Conservation (phyloP, 2,329 filamentous ascomycete genomes). For the Clarireedia hainanense region DNA sequence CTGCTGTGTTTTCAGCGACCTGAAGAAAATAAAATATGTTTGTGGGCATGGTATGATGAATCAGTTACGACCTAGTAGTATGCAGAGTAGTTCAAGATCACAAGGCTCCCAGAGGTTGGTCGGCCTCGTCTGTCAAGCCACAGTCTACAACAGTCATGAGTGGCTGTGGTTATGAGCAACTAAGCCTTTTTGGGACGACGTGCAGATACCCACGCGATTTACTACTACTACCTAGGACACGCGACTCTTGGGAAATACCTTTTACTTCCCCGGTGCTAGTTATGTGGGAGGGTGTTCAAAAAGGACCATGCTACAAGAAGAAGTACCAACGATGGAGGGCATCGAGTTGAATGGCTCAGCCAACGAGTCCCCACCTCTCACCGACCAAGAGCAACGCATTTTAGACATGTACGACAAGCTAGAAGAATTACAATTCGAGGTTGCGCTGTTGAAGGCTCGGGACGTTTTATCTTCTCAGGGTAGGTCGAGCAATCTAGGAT, state of each 20-base stretch:
- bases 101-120: conserved; percentile 11
- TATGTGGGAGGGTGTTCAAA: neutral
- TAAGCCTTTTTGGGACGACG: neutral
- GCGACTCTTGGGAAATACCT: too few relatives aligned
- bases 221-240: too few relatives aligned
- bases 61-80: too few relatives aligned
- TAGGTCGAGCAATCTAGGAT: conserved; percentile 7
- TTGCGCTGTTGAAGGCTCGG: conserved; percentile 51
- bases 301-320: conserved; percentile 1
- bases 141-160: neutral
- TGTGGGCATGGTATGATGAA: conserved; percentile 16
- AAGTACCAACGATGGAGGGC: conserved; percentile 22
- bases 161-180: neutral
- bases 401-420: conserved; percentile 65
- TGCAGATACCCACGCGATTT: neutral
- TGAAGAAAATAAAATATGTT: conserved; percentile 8
- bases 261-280: neutral
- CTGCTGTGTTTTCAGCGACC: conserved; percentile 16
- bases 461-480: conserved; percentile 22
- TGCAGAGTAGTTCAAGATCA: conserved; percentile 6
- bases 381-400: conserved; percentile 56
- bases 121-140: conserved; percentile 7
- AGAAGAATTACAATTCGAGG: conserved; percentile 64
- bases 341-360: conserved; percentile 16
- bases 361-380: conserved; percentile 42